phyloP scores from a whole-genome alignment of 2,329 filamentous ascomycete species.

The Pseudogymnoascus sp. region DNA sequence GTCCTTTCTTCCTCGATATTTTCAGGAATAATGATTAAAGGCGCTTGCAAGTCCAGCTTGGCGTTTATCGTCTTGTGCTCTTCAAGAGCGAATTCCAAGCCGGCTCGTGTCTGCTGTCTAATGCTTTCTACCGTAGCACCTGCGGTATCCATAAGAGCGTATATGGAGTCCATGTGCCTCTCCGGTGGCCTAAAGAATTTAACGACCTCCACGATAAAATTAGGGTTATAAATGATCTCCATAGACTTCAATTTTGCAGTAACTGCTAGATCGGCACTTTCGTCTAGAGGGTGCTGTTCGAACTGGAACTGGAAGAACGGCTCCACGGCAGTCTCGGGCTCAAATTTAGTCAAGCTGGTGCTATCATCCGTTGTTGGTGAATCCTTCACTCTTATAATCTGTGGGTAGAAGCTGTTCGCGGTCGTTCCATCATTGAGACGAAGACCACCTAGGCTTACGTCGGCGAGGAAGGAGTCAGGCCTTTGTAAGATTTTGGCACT shows the following conservation, averaged over 20 bases:
- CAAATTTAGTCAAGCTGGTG: slow-evolving; percentile 31
- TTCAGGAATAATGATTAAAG: slow-evolving; percentile 91
- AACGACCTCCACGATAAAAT: slow-evolving; percentile 80
- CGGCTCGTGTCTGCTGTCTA: slow-evolving; percentile 89
- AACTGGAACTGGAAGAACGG: slow-evolving; percentile 89
- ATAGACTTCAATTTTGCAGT: slow-evolving; percentile 89
- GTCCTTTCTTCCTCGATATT: slow-evolving; percentile 75
- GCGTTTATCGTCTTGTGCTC: slow-evolving; percentile 98
- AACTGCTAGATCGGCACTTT: slow-evolving; percentile 81
- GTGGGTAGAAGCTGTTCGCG: slow-evolving; percentile 79
- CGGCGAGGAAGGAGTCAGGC: slow-evolving; percentile 81
- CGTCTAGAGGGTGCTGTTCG: slow-evolving; percentile 91
- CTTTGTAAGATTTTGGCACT: slow-evolving; percentile 82
- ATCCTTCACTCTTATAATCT: slow-evolving; percentile 94
- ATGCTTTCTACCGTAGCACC: slow-evolving; percentile 93
- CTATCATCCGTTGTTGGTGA: slow-evolving; percentile 46
- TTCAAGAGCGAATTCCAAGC: slow-evolving; percentile 89
- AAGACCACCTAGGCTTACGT: slow-evolving; percentile 84
- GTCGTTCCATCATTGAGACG: slow-evolving; percentile 95
- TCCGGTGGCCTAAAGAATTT: slow-evolving; percentile 96
- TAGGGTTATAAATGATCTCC: slow-evolving; percentile 96
- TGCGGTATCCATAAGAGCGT: slow-evolving; percentile 88
- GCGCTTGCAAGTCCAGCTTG: slow-evolving; percentile 88
- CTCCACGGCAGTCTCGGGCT: slow-evolving; percentile 46
- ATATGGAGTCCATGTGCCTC: slow-evolving; percentile 96